Conservation (phyloP, 768 basidiomycete species). For the Mycena polygramma region DNA sequence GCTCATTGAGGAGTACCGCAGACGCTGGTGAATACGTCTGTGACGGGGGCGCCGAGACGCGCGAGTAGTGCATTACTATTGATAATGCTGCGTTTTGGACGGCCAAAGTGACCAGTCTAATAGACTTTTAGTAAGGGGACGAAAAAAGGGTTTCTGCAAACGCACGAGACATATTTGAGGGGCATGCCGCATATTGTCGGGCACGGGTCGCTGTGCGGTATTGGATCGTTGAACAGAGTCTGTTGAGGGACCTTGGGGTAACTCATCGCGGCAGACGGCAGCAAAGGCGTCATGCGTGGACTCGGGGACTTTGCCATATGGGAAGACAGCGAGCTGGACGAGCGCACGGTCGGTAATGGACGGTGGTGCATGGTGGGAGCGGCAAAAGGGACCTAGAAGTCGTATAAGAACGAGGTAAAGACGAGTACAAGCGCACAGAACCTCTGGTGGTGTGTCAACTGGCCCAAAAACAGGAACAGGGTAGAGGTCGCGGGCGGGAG, state of each 20-base stretch:
- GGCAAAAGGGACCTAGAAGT: constrained; percentile 13
- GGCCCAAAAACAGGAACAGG: constrained; percentile 5
- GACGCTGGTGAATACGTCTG: constrained; percentile 93
- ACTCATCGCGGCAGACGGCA: constrained; percentile 61
- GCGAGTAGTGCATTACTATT: constrained; percentile 99
- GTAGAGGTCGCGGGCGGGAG: constrained; percentile 19
- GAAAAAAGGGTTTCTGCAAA: constrained; percentile 38
- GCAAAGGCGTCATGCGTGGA: constrained; percentile 64
- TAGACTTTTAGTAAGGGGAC: constrained; percentile 24
- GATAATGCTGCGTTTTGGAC: constrained; percentile 96
- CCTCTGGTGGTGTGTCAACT: constrained; percentile 29
- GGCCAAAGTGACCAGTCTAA: constrained; percentile 78
- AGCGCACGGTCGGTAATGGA: constrained; percentile 66
- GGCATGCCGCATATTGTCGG: constrained; percentile 80
- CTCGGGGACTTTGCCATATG: constrained; percentile 37
- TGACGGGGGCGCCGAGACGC: constrained; percentile 83
- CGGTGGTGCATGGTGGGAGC: constrained; percentile 72
- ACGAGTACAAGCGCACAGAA: background rate
- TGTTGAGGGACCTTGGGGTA: constrained; percentile 56
- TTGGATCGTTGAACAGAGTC: constrained; percentile 45
- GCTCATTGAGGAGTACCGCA: constrained; percentile 94
- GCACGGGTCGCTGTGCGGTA: constrained; percentile 46
- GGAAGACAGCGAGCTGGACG: constrained; percentile 57
- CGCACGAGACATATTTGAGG: constrained; percentile 86
- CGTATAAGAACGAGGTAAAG: constrained; percentile 24